phyloP scores from a whole-genome alignment of 306 rosid genomes.

The Parietaria judaica region DNA sequence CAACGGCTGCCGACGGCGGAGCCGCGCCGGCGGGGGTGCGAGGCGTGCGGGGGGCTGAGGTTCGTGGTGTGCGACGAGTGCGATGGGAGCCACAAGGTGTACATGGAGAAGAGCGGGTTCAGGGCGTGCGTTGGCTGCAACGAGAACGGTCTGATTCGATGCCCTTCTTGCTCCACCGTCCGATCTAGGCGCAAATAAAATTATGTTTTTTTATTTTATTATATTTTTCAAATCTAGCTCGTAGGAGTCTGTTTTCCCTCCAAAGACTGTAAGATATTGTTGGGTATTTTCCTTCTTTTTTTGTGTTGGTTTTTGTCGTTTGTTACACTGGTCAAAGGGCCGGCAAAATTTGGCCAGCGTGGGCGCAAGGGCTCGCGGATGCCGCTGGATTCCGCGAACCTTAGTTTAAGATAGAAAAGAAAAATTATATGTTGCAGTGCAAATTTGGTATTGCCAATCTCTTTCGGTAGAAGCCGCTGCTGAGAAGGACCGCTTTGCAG shows the following conservation, averaged over 20 bases:
- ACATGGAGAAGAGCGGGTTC: constrained; percentile 38
- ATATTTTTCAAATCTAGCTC: neutral
- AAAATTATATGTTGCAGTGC: too few relatives aligned
- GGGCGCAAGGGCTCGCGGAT: too few relatives aligned
- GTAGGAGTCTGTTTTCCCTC: neutral
- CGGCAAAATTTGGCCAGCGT: too few relatives aligned
- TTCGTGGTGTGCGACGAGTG: constrained; percentile 58
- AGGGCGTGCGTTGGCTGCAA: constrained; percentile 47
- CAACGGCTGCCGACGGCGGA: constrained; percentile 43
- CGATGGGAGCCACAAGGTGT: constrained; percentile 74
- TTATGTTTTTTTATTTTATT: too few relatives aligned
- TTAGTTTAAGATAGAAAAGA: too few relatives aligned
- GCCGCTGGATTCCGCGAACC: too few relatives aligned
- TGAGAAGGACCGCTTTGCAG: too few relatives aligned
- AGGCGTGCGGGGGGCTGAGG: constrained; percentile 59
- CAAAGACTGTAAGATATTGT: neutral
- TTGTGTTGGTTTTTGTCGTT: neutral
- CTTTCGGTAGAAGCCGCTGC: too few relatives aligned
- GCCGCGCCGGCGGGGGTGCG: constrained; percentile 28
- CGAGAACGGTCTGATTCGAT: constrained; percentile 55
- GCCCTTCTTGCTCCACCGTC: constrained; percentile 47
- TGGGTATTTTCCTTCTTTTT: neutral
- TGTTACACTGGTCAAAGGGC: too few relatives aligned
- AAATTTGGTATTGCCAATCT: too few relatives aligned
- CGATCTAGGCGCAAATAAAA: constrained; percentile 15